Conservation (phyloP, 441 rosid species). For the Pelargonium exstipulatum region DNA sequence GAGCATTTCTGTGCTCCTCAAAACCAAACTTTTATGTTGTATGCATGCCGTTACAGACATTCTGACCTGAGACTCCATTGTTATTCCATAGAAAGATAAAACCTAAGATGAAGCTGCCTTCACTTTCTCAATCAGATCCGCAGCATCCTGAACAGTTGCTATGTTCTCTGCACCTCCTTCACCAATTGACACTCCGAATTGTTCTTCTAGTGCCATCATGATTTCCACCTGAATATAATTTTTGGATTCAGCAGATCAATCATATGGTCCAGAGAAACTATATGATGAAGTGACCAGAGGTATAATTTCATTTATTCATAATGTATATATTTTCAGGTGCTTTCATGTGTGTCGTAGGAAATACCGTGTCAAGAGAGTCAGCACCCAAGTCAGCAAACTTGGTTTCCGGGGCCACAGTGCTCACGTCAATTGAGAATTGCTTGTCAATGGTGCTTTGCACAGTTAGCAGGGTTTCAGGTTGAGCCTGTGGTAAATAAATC, state of each 20-base stretch:
- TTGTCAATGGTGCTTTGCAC: conserved; percentile 57
- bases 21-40: too few species aligned
- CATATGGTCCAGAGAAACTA: neutral
- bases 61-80: neutral
- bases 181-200: conserved; percentile 49
- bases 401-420: conserved; percentile 48
- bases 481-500: conserved; percentile 29
- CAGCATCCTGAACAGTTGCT: conserved; percentile 56
- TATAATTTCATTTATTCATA: too few species aligned
- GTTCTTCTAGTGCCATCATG: conserved; percentile 69
- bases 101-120: conserved; percentile 25
- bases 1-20: neutral
- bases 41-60: neutral
- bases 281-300: neutral
- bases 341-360: neutral
- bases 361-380: conserved; percentile 64
- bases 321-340: too few species aligned
- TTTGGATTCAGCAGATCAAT: neutral
- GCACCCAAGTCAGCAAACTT: conserved; percentile 71
- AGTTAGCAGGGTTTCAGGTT: conserved; percentile 42
- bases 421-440: conserved; percentile 52
- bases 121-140: conserved; percentile 54
- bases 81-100: neutral
- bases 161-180: conserved; percentile 58
- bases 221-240: conserved; percentile 41